Base-by-base conservation (phyloP, 192 early-diverging fungal genomes). In the Phycomyces nitens region DNA sequence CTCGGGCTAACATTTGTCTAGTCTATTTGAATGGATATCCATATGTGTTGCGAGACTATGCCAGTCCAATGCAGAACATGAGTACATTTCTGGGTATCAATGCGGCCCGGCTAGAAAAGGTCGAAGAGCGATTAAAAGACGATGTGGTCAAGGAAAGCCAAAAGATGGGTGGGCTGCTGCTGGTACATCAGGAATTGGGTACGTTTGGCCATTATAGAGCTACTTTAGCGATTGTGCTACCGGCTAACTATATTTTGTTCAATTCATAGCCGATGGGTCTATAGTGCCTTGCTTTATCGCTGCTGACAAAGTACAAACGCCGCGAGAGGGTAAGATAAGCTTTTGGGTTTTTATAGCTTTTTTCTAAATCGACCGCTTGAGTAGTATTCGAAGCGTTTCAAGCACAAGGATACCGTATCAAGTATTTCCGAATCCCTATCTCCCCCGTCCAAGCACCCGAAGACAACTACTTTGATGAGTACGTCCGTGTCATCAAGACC, bases 401-500 rank as follows among this genome's bases (percentile, higher is more conserved):
- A 56, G 62, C 59, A 44, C 41, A 73, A 12, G 77, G 77, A 24
- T 86, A 77, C 61, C 70, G 78, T 10, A 72, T 88, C 11, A 63
- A 68, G 3, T 86, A 82, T 44, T 72, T 77, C 22, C 79, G 86
- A n/a, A 80, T 88, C 40, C 86, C 86, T 16, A 80, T 88, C 21
- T 73, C 60, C 5, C 78, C 84, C 14, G 83, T 82, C 22, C 82
- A 86, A 68, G 73, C 80, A 40, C 84, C 86, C 1, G 79, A 83
- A 56, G 83, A 86, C 58, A 66, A 77, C 21, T 86, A 83, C 60
- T 56, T 86, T 39, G 83, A 88, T 71, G 84, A 83, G 57, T 88
- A 83, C 58, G 73, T 88, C 0, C 60, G 65, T 5, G 76, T 77
- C 2, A 75, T 88, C 43, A 76, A 78, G 38, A 40, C 54, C 4